Evolutionary conservation across 139 green algal species (phyloP).

Genomic region (Tetratostichococcus sp.): DNA sequence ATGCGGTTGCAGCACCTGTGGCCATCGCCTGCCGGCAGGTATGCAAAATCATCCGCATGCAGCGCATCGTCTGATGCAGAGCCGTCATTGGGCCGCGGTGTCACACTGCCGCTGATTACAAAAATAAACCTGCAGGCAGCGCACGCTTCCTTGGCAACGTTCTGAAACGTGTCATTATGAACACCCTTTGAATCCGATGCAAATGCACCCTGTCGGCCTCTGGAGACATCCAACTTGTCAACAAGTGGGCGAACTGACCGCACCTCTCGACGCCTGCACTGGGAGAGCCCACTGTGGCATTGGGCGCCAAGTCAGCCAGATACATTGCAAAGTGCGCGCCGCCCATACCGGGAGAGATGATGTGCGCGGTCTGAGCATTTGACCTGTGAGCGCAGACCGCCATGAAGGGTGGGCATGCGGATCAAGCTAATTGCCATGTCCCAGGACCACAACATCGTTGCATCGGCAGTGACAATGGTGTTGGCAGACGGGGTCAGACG

Average conservation of each 20-base stretch:
- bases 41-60: constrained; percentile 62
- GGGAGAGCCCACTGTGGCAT: constrained; percentile 17
- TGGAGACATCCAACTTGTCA: too few relatives aligned
- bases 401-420: neutral
- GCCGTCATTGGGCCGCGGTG: neutral
- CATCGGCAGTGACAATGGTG: too few relatives aligned
- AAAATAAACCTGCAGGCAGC: constrained; percentile 70
- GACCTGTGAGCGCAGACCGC: constrained; percentile 46
- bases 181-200: too few relatives aligned
- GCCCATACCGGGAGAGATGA: constrained; percentile 62
- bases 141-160: too few relatives aligned
- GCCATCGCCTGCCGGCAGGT: constrained; percentile 58
- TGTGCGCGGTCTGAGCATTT: constrained; percentile 61
- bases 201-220: too few relatives aligned
- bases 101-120: constrained; percentile 61
- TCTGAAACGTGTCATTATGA: too few relatives aligned
- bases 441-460: too few relatives aligned
- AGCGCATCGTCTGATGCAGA: constrained; percentile 26
- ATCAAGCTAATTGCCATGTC: too few relatives aligned
- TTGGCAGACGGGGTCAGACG: too few relatives aligned
- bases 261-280: constrained; percentile 50
- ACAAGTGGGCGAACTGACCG: too few relatives aligned
- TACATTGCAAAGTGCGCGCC: constrained; percentile 89
- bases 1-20: constrained; percentile 21
- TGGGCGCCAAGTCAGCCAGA: constrained; percentile 58